Base-by-base conservation (phyloP, 805 yeast genomes). In the Candida coleopterorum region DNA sequence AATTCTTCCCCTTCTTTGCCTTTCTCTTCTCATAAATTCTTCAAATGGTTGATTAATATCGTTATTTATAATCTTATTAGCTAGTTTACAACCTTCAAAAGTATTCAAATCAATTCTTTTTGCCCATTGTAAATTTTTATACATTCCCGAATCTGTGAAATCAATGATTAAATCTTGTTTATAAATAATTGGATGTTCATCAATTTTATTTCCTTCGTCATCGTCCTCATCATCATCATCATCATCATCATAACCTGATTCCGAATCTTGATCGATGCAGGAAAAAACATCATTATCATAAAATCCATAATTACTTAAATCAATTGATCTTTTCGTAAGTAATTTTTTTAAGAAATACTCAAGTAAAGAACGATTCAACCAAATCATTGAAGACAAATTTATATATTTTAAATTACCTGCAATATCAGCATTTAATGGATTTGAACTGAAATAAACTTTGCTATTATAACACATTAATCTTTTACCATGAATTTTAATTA, bases 91-190 rank as follows among this genome's bases (percentile, higher is more conserved):
- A 2, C 67, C 66, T 14, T 46, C 50, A 4, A 31, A 20, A 4
- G 45, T 45, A 22, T 45, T 51, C 37, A 60, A 46, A 39, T 62
- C 62, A 25, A 58, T 49, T 18, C 25, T 35, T 35, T 51, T 47
- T 7, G 72, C 71, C 74, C 74, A 68, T 9, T 47, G 58, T 18
- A 67, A 48, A 36, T 59, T 60, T 39, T 63, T 64, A 46, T 56
- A 58, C 72, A 67, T 64, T 2, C 72, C 72, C 4, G 80, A 73
- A 17, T 59, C 52, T 4, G 66, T 50, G 12, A 79, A 64, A 32
- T 64, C 70, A 4, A 58, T 44, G 12, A 49, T 37, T 34, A 61
- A 47, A 35, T 58, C 53, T 36, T 49, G 55, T 24, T 37, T 36
- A 25, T 38, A 43, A n/a, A 30, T 37, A 9, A 30, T 23, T 3